Percentiles rank a stretch among this genome's conserved stretches.
Evolutionary conservation across 2,329 filamentous ascomycete species (phyloP).

Genomic region (Ophiocordyceps camponoti-floridani): DNA sequence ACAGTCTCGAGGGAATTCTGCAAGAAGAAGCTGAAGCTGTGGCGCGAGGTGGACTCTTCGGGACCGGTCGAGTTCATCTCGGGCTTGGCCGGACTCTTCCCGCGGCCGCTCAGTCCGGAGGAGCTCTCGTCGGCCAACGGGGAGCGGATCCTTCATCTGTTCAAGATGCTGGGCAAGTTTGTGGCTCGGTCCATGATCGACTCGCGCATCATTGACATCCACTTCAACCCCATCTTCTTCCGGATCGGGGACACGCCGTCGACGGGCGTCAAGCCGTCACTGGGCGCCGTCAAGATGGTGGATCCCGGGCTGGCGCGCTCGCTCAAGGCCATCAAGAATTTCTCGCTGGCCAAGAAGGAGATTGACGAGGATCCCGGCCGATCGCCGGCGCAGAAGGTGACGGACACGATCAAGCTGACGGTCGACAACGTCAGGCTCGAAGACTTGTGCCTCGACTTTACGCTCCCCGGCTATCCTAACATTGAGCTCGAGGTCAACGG

Average conservation of each 20-base stretch:
- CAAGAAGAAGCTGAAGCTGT: slow-evolving; percentile 91
- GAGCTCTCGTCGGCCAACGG: slow-evolving; percentile 59
- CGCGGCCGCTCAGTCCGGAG: slow-evolving; percentile 70
- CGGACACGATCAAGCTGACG: slow-evolving; percentile 48
- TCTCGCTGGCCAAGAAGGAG: slow-evolving; percentile 63
- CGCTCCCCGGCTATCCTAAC: slow-evolving; percentile 71
- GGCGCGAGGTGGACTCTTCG: slow-evolving; percentile 74
- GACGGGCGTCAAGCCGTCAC: slow-evolving; percentile 53
- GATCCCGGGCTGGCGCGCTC: slow-evolving; percentile 77
- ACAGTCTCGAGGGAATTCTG: slow-evolving; percentile 94
- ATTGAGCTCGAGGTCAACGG: slow-evolving; percentile 72
- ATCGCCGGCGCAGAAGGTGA: slow-evolving; percentile 50
- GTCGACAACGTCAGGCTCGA: slow-evolving; percentile 67
- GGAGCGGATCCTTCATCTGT: slow-evolving; percentile 75
- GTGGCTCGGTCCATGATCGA: slow-evolving; percentile 97
- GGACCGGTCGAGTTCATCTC: slow-evolving; percentile 68
- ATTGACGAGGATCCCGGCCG: slow-evolving; percentile 56
- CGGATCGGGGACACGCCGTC: slow-evolving; percentile 59
- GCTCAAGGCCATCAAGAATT: slow-evolving; percentile 72
- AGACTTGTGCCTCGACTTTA: slow-evolving; percentile 85
- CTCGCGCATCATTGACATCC: slow-evolving; percentile 91
- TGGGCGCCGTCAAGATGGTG: slow-evolving; percentile 78
- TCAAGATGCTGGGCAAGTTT: slow-evolving; percentile 90
- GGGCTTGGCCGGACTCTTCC: slow-evolving; percentile 72
- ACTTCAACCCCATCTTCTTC: slow-evolving; percentile 96